Conservation (phyloP, 805 yeast genomes). For the Scheffersomyces amazonensis region DNA sequence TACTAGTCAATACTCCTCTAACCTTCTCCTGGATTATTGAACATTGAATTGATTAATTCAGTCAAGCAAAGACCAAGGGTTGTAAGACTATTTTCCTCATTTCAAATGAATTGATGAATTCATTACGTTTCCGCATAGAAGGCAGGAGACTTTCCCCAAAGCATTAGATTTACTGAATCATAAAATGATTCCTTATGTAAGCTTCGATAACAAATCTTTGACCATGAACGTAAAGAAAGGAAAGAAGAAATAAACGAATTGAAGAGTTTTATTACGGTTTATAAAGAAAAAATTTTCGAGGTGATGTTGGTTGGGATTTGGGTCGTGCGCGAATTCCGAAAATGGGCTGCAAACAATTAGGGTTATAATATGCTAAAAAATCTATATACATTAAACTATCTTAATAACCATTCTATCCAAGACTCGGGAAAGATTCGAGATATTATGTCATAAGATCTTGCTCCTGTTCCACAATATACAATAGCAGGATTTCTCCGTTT, state of each 20-base stretch:
- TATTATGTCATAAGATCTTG: conserved; percentile 35
- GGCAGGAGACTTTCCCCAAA: conserved; percentile 94
- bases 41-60: no score
- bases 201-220: conserved; percentile 82
- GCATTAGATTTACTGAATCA: conserved; percentile 32
- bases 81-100: no score
- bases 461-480: conserved; percentile 43
- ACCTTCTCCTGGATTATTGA: no score
- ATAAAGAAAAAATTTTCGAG: conserved; percentile 2
- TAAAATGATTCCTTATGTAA: conserved; percentile 46
- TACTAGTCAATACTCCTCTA: no score
- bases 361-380: no score
- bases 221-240: conserved; percentile 53
- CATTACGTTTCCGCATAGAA: conserved; percentile 62
- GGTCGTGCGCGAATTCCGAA: conserved; percentile 4
- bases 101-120: conserved; percentile 24
- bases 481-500: conserved; percentile 19
- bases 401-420: conserved; percentile 23
- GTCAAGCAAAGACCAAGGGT: no score
- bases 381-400: background rate
- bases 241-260: conserved; percentile 4
- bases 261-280: conserved; percentile 4
- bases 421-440: conserved; percentile 29
- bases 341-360: conserved; percentile 3
- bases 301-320: background rate